Evolutionary conservation across 2,329 filamentous ascomycete genomes (phyloP), one percentile per base, ranked within the genome.

Genomic region (Rutstroemia sp.): DNA sequence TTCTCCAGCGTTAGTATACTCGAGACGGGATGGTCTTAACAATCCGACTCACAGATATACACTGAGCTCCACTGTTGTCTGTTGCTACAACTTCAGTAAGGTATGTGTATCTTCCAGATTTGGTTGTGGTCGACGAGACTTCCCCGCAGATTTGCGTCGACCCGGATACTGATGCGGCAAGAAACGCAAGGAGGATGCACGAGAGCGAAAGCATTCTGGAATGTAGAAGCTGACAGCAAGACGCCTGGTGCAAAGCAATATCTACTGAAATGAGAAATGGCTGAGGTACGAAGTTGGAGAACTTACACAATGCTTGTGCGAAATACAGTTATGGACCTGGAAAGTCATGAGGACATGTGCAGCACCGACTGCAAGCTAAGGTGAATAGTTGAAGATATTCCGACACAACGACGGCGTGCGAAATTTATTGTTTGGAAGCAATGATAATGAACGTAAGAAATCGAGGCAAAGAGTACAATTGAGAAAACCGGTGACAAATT

Each of bases 41-140:
- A 47, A 16, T 23, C 1, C 1, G 23, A 34, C 45, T 14, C 34
- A 50, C 53, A n/a, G 40, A 25, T 34, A 48, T 50, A 19, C 46
- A 50, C 36, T 55, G 53, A 50, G 21, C 21, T 4, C 38, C 38
- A 14, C 27, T 38, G 10, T 36, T 36, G 17, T 55, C 46, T 1
- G 38, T 44, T 12, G 46, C 25, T 38, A 36, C 14, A 0, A 55
- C 19, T 17, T 50, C 25, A 2, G 46, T 39, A 21, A 42, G 42
- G 36, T 49, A 55, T 23, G 53, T 55, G 4, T 50, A 55, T 50
- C 45, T 30, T 50, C 53, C 53, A 7, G 46, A 50, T 10, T 34
- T 36, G 3, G 53, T 44, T 12, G 46, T 50, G n/a, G 36, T 36
- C 12, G 34, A 50, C 19, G 17, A 7, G 25, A 19, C 12, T 1